Base-by-base conservation (phyloP, 192 early-diverging fungal species). In the Coemansia sp. region DNA sequence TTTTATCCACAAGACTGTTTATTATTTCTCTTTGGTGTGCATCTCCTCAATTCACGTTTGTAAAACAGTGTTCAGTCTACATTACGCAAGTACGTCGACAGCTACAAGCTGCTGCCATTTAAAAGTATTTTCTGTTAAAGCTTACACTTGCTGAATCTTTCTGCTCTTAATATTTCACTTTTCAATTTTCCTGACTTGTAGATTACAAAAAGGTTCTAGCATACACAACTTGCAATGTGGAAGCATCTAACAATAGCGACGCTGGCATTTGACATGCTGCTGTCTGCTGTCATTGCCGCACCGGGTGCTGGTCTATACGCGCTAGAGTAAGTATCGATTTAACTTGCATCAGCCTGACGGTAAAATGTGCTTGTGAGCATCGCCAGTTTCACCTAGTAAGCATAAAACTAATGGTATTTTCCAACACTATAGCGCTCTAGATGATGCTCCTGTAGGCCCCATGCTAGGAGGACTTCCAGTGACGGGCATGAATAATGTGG, bases 191-290 rank as follows among this genome's bases (percentile, higher is more conserved):
- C 54, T n/a, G 9, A 53, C 4, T 39, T 49, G 25, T 53, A 61
- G 59, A 32, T 54, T 47, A 14, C 23, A 24, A 3, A 21, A 29
- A 29, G 35, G 21, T 19, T 39, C 5, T 57, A 43, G 8, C 9
- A 29, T 65, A 45, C 39, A n/a, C 23, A 52, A 48, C 24, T 55
- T 43, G 52, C 29, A 15, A 79, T 79, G 76, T 79, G 76, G 76
- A 79, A 64, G 48, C 54, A 69, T 23, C 38, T 79, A 48, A 79
- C 76, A 38, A 69, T 79, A 56, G 47, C 70, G 21, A 61, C 66
- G 10, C 43, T 79, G 17, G 67, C 76, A 62, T 66, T 79, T 45
- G 67, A 79, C n/a, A 62, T 69, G 59, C 48, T 79, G 38, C 48
- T 72, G 38, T 55, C 51, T 25, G 57, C 51, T 27, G 65, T 62